Evolutionary conservation across 2,329 filamentous ascomycete genomes (phyloP).

Genomic region (Microdochium trichocladiopsis): DNA sequence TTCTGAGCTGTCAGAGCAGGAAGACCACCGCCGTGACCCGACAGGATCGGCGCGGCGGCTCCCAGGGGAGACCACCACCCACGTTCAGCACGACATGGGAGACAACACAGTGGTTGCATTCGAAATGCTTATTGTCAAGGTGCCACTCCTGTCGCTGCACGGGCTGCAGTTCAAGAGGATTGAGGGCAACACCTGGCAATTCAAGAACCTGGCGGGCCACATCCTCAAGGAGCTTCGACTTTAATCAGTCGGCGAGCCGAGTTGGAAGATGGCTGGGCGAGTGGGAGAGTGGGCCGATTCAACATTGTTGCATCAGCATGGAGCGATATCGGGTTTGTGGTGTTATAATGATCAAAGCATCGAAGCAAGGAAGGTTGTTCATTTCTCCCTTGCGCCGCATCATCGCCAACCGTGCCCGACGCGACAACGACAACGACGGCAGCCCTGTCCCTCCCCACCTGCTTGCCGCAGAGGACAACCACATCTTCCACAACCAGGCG

Average conservation of each 20-base stretch:
- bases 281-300: not conserved
- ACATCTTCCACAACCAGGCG: not conserved
- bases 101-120: slow-evolving; percentile 81
- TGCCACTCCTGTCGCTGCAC: slow-evolving; percentile 84
- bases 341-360: slow-evolving; percentile 1
- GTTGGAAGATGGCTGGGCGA: not conserved
- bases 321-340: not conserved
- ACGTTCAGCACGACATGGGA: slow-evolving; percentile 84
- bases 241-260: slow-evolving; percentile 32
- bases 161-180: slow-evolving; percentile 98
- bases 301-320: not conserved
- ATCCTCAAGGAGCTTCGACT: slow-evolving; percentile 83
- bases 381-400: no score
- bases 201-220: slow-evolving; percentile 96
- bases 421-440: no score
- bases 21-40: slow-evolving; percentile 55
- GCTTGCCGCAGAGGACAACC: no score
- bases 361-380: not conserved
- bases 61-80: slow-evolving; percentile 83
- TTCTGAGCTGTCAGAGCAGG: slow-evolving; percentile 70
- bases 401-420: no score
- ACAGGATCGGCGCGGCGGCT: slow-evolving; percentile 47
- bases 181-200: slow-evolving; percentile 93
- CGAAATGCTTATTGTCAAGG: slow-evolving; percentile 96
- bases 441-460: no score